Evolutionary conservation across 2,329 filamentous ascomycete species (phyloP), one percentile per base, ranked within the genome.

Genomic region (Sphaerulina musiva): DNA sequence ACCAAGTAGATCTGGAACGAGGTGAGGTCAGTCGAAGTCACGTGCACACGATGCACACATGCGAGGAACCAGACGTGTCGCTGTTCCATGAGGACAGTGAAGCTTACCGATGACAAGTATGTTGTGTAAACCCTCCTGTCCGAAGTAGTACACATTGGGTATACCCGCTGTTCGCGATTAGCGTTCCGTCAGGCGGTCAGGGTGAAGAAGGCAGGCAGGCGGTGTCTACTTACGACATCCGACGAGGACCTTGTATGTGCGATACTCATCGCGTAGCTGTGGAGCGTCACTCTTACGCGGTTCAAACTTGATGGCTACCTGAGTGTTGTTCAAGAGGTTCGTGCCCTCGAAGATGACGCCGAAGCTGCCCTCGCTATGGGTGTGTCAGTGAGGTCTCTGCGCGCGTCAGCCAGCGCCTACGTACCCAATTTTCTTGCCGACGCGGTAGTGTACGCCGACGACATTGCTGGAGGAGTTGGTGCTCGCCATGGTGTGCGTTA

Each of bases 261-360:
- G 84, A 74, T 98, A 98, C 73, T 98, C 93, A 80, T 98, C 93
- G 73, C 93, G 86, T 63, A 98, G 77, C 73, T 98, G 93, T 54
- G 93, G 93, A 70, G 93, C 93, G 77, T 98, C 93, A 74, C 92
- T 97, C 79, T 98, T 98, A 66, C 93, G 83, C 56, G 93, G 93
- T 86, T 98, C 93, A 76, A 98, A 98, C 80, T 98, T 98, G 80
- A 98, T 98, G 69, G 93, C 93, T 60, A 98, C 92, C 76, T 96
- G 91, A 74, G 97, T 93, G 75, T 95, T 96, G 80, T 98, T 98
- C 73, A 98, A 80, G 66, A 98, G 81, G 73, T 98, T 98, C 69
- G 91, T 97, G 65, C 93, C 93, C 75, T 97, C 93, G 69, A 97
- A 97, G 70, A 97, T 96, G 66, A 97, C 93, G 78, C 92, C 92